Evolutionary conservation across 2,329 filamentous ascomycete species (phyloP).

Genomic region (Mycocentrospora acerina): DNA sequence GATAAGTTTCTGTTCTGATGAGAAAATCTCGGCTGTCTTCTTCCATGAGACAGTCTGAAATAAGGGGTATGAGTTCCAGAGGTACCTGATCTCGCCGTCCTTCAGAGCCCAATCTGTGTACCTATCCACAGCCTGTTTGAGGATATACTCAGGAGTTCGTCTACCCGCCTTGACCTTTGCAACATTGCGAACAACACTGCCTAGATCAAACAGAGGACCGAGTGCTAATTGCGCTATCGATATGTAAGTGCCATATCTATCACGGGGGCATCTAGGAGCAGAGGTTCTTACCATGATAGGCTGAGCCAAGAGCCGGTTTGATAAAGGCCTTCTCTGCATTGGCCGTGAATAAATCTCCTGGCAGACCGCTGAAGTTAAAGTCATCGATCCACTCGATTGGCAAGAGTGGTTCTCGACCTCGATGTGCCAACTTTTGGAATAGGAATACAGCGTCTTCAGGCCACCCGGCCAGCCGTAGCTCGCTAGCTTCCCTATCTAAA

Average conservation of each 20-base stretch:
- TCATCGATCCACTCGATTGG: constrained; percentile 55
- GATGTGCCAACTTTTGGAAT: constrained; percentile 55
- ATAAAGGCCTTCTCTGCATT: constrained; percentile 50
- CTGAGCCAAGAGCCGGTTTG: constrained; percentile 43
- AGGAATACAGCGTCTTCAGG: constrained; percentile 54
- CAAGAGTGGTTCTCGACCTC: constrained; percentile 59
- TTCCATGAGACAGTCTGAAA: constrained; percentile 49
- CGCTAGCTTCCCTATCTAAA: constrained; percentile 27
- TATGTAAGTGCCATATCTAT: constrained; percentile 9
- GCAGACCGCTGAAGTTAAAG: constrained; percentile 56
- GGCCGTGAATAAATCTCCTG: constrained; percentile 53
- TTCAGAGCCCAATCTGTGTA: constrained; percentile 58
- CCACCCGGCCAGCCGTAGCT: constrained; percentile 50
- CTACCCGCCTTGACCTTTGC: constrained; percentile 40
- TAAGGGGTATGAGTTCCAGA: constrained; percentile 44
- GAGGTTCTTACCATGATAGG: constrained; percentile 48
- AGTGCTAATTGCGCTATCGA: constrained; percentile 53
- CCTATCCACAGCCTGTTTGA: constrained; percentile 45
- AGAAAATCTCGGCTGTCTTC: constrained; percentile 39
- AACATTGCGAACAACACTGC: constrained; percentile 55
- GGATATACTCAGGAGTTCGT: constrained; percentile 40
- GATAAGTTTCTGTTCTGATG: constrained; percentile 47
- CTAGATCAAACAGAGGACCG: constrained; percentile 52
- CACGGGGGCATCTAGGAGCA: neutral
- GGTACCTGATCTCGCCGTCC: constrained; percentile 49